Base-by-base conservation (phyloP, 768 basidiomycete genomes). In the Pleurotus citrinopileatus region DNA sequence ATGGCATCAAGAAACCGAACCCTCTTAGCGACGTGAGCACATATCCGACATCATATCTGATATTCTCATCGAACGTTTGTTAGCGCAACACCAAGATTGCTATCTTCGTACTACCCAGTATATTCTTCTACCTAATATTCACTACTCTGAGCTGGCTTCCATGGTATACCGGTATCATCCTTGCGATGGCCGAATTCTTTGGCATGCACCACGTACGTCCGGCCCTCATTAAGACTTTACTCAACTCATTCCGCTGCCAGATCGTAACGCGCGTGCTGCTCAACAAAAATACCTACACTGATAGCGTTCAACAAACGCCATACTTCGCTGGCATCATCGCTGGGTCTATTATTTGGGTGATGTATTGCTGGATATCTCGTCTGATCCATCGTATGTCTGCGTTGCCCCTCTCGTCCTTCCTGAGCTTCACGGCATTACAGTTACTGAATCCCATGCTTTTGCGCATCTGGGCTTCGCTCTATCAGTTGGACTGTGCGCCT, bases 281-380 rank as follows among this genome's bases (percentile, higher is more conserved):
- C 42, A 92, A 91, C 68, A 86, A 88, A 63, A 77, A 82, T 27
- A 86, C 82, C 2, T 89, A 91, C 60, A 91, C 89, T 8, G 92
- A 93, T 57, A 85, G 82, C 40, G 84, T 98, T 40, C 86, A 84
- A 25, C 82, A 86, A 59, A 93, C 91, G 53, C 95, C 95, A 0
- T 97, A 98, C 70, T 95, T 98, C 62, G 84, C 92, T 0, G 89
- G 91, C 8, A 93, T 99, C 57, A 97, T 99, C 54, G 79, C 73
- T 42, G 91, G 77, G 1, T 91, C 89, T 3, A 81, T 98, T 64
- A 65, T 94, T 32, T 97, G 94, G 93, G 91, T 96, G 6, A 75
- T 80, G 2, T 93, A 82, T 53, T 82, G 81, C 50, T 98, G 94
- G 94, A 67, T 85, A 5, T 86, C 88, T 2, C 78, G 89, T 32